Evolutionary conservation across 2,329 filamentous ascomycete genomes (phyloP).

Genomic region (Nothomitra cinnamomea): DNA sequence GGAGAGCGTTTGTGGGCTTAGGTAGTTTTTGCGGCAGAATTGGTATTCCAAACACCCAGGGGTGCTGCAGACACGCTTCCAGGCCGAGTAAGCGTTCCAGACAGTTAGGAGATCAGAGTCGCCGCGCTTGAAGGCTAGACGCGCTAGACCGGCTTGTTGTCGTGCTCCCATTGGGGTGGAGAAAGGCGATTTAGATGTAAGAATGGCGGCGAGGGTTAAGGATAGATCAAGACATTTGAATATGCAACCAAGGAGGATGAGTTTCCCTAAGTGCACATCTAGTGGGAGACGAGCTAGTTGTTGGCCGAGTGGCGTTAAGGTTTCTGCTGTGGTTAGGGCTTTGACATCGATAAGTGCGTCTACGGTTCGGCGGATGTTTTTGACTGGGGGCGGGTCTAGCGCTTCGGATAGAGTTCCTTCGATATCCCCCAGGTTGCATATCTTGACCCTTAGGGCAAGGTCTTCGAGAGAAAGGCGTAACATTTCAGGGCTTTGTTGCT

Average conservation of each 20-base stretch:
- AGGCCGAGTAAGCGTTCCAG: conserved; percentile 83
- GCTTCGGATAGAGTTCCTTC: conserved; percentile 79
- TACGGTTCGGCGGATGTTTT: conserved; percentile 84
- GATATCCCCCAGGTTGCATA: conserved; percentile 87
- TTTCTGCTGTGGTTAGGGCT: conserved; percentile 64
- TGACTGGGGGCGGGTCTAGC: conserved; percentile 73
- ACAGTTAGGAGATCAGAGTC: conserved; percentile 86
- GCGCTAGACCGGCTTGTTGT: conserved; percentile 63
- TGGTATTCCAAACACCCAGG: conserved; percentile 59
- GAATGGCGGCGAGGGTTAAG: conserved; percentile 77
- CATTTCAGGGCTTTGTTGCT: conserved; percentile 94
- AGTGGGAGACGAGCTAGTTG: conserved; percentile 80
- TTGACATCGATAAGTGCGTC: conserved; percentile 88
- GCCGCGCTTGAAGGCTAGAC: conserved; percentile 61
- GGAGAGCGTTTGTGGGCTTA: conserved; percentile 70
- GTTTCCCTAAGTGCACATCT: conserved; percentile 87
- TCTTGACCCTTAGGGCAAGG: conserved; percentile 88
- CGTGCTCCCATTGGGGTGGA: conserved; percentile 71
- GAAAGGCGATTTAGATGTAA: conserved; percentile 92
- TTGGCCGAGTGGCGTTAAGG: conserved; percentile 69
- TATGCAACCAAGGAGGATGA: conserved; percentile 70
- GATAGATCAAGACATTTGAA: conserved; percentile 87
- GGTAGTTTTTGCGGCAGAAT: conserved; percentile 89
- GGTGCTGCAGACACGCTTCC: conserved; percentile 66
- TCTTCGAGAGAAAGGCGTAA: conserved; percentile 86